Conservation (phyloP, 2,329 filamentous ascomycete species). For the Cryphonectria parasitica region DNA sequence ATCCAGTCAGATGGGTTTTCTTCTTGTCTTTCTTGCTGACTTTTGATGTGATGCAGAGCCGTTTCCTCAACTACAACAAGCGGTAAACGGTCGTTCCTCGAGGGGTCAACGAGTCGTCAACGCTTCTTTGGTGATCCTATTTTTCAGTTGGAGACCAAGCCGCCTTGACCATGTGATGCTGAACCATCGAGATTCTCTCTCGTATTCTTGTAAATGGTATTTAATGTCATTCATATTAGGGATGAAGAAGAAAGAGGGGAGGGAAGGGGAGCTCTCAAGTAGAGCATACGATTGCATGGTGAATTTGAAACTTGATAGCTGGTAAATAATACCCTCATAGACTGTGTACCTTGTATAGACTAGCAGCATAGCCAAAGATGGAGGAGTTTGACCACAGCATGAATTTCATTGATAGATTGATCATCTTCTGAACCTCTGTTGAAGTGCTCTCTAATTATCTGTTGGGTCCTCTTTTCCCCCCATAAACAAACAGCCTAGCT, state of each 20-base stretch:
- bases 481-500: neutral
- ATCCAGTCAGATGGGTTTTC: neutral
- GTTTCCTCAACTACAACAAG: constrained; percentile 59
- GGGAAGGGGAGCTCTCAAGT: no score
- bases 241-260: neutral
- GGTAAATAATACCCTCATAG: neutral
- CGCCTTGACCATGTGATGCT: neutral
- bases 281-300: neutral
- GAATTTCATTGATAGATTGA: neutral
- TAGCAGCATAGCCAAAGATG: neutral
- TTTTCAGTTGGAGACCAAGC: neutral
- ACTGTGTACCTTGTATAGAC: neutral
- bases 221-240: neutral
- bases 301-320: neutral
- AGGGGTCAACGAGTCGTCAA: neutral
- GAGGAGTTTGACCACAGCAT: neutral
- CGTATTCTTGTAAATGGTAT: neutral
- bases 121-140: neutral
- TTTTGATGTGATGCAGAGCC: constrained; percentile 42
- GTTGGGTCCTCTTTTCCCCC: no score
- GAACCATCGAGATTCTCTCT: neutral
- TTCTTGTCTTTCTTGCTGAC: neutral
- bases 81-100: constrained; percentile 39
- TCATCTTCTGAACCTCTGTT: neutral
- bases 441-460: neutral